Base-by-base conservation (phyloP, 1,139 yeast species). In the Saccharomyces hybrid region DNA sequence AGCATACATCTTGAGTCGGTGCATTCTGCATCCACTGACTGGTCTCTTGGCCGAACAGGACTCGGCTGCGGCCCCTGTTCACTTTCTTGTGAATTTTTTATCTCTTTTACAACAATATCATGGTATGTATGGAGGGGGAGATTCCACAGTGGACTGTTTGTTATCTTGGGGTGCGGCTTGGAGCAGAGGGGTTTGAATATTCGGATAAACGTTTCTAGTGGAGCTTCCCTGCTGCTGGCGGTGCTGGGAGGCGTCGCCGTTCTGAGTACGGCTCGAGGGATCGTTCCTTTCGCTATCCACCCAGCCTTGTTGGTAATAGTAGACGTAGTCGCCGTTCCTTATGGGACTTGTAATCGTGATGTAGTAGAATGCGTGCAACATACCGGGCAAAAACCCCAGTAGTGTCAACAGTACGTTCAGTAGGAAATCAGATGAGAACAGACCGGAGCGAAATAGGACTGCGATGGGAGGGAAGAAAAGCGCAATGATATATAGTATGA, bases 381-480 rank as follows among this genome's bases (percentile, higher is more conserved):
- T 73, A n/a, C 96, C 97, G 0, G 97, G 97, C 54, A 90, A 67
- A 69, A 80, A 85, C 2, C 96, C 96, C 53, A 91, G 74, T 54
- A 85, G 62, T 66, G 95, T 86, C 52, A 91, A 76, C 27, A 88
- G 78, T 50, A 89, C 75, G 70, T 90, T 91, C 64, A 91, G 82
- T 71, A 84, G 76, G 59, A 85, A 57, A 52, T 68, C 72, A 23
- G 63, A 56, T 3, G 72, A 68, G 50, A 60, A 67, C 11, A 60
- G 49, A 5, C 72, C 72, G 28, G 71, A 61, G 46, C 71, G 57
- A 14, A 68, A 54, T 11, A 64, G 48, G 3, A 69, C 72, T 5
- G 71, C 71, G 9, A 65, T 58, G 0, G 72, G 72, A 5, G 72
- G 72, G 50, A 69, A 60, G 25, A 68, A 57, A 38, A 67, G 47